A percentile compares a stretch with the other conserved stretches of the same genome.
Evolutionary conservation across 495 filamentous ascomycete genomes (phyloP).

Genomic region (Daldinia bambusicola): DNA sequence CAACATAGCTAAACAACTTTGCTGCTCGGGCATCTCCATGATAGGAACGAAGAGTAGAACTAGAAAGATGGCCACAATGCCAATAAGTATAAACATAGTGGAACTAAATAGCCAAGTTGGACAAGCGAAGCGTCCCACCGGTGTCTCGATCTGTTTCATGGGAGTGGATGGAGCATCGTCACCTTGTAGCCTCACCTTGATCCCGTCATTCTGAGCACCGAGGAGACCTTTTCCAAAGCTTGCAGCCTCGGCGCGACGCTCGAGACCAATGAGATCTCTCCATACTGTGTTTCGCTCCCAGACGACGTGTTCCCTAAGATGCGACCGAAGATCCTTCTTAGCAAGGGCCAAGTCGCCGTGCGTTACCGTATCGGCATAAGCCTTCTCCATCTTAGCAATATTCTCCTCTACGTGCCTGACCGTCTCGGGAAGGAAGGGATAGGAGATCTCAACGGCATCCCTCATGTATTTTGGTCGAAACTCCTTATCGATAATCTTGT

Average conservation of each 20-base stretch:
- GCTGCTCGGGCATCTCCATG: slow-evolving; percentile 85
- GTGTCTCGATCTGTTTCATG: slow-evolving; percentile 78
- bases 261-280: slow-evolving; percentile 98
- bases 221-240: slow-evolving; percentile 89
- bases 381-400: slow-evolving; percentile 76
- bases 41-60: slow-evolving; percentile 77
- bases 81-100: slow-evolving; percentile 79
- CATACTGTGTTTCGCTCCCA: slow-evolving; percentile 99
- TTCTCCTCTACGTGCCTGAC: slow-evolving; percentile 74
- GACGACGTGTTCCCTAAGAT: slow-evolving; percentile 95
- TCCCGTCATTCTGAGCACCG: slow-evolving; percentile 75
- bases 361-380: slow-evolving; percentile 84
- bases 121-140: slow-evolving; percentile 77
- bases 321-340: slow-evolving; percentile 84
- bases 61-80: slow-evolving; percentile 76
- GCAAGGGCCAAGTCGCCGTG: slow-evolving; percentile 78
- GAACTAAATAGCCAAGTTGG: slow-evolving; percentile 86
- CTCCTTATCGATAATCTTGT: slow-evolving; percentile 89
- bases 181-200: slow-evolving; percentile 79
- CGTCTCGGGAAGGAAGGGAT: slow-evolving; percentile 79
- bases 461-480: slow-evolving; percentile 80
- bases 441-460: slow-evolving; percentile 73
- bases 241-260: slow-evolving; percentile 93
- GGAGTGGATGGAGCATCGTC: slow-evolving; percentile 68
- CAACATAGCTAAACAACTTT: slow-evolving; percentile 94